phyloP scores from a whole-genome alignment of 106 monocot species.

The Apostasia shenzhenica region DNA sequence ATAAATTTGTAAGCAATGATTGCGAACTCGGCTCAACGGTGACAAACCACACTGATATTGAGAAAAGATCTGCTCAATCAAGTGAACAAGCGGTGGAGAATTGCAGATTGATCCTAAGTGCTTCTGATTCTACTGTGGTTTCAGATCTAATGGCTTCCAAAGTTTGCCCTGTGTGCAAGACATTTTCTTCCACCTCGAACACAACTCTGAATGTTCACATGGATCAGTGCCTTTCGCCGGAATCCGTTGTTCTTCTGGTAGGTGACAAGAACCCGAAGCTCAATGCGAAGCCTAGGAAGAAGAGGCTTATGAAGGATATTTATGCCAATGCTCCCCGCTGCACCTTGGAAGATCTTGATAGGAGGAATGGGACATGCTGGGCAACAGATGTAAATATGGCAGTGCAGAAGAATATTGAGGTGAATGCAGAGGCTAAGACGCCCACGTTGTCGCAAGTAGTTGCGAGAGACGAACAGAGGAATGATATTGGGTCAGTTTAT shows the following conservation, averaged over 20 bases:
- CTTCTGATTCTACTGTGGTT: constrained; percentile 30
- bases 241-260: constrained; percentile 17
- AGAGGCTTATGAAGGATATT: constrained; percentile 72
- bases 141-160: constrained; percentile 77
- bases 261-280: constrained; percentile 11
- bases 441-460: constrained; percentile 11
- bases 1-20: not conserved
- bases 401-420: not conserved
- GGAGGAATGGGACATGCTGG: constrained; percentile 85
- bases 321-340: constrained; percentile 43
- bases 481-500: constrained; percentile 52
- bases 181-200: constrained; percentile 75
- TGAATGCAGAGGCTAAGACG: constrained; percentile 18
- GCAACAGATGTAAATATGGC: constrained; percentile 26
- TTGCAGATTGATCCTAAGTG: constrained; percentile 37
- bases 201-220: constrained; percentile 91
- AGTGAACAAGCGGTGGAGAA: constrained; percentile 24
- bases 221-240: constrained; percentile 70
- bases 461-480: not conserved
- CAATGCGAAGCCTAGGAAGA: constrained; percentile 67
- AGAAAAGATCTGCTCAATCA: not conserved
- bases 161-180: constrained; percentile 88
- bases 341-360: constrained; percentile 83
- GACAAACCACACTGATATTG: too few species aligned
- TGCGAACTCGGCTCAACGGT: too few species aligned